Conservation (phyloP, 345 rosid genomes). For the Odontarrhena argentea region DNA sequence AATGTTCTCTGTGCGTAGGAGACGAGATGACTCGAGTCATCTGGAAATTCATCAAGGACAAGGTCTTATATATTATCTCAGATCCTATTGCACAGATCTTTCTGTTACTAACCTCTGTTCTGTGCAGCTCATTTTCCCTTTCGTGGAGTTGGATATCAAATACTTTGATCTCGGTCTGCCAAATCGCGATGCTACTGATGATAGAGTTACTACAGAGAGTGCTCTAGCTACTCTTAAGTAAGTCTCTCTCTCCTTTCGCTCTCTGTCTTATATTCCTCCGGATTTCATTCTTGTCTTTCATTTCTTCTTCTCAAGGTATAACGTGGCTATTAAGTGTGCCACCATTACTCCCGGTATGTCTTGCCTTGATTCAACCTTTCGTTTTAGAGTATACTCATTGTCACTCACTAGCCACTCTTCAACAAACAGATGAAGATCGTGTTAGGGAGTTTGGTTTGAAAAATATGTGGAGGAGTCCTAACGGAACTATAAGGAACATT, state of each 20-base stretch:
- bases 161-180: constrained; percentile 72
- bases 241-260: neutral
- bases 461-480: constrained; percentile 96
- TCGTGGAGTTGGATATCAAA: constrained; percentile 65
- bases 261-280: neutral
- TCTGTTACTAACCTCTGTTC: neutral
- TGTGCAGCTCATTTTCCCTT: constrained; percentile 62
- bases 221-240: constrained; percentile 71
- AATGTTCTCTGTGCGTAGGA: constrained; percentile 41
- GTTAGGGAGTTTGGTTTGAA: constrained; percentile 77
- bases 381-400: neutral
- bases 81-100: neutral
- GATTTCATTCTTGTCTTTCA: neutral
- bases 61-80: constrained; percentile 37
- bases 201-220: constrained; percentile 58
- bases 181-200: constrained; percentile 63
- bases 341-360: constrained; percentile 61
- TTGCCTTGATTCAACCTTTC: constrained; percentile 14
- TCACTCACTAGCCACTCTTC: constrained; percentile 6
- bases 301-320: constrained; percentile 42
- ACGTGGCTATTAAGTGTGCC: constrained; percentile 68
- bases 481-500: constrained; percentile 90
- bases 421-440: constrained; percentile 74
- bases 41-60: constrained; percentile 66
- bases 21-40: constrained; percentile 76